Evolutionary conservation across 2,329 filamentous ascomycete species (phyloP), one percentile per base, ranked within the genome.

Genomic region (Cadophora sp.): DNA sequence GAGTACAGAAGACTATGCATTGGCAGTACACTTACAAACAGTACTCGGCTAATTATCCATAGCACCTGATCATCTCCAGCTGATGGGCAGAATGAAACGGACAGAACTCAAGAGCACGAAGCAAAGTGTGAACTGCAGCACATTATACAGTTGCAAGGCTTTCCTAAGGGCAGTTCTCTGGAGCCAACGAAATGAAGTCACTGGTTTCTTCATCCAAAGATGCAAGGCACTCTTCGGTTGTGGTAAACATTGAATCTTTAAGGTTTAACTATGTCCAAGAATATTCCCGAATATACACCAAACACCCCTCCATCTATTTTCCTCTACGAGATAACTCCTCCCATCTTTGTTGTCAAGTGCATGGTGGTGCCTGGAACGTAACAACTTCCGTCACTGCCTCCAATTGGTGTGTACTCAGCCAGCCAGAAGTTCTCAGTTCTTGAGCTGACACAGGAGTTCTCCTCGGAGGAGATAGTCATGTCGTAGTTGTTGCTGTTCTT

Each of bases 351-450:
- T 7, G 66, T 75, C 55, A 78, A 51, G n/a, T 65, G 65, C 12
- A 72, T 72, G 9, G 73, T 73, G 64, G 60, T 63, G 16, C 67
- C 59, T 8, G 73, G 50, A 31, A 78, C 72, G 65, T 69, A 77
- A 62, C 76, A 78, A 24, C 70, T 73, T 53, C 76, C 76, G 50
- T 76, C 71, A n/a, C 72, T 74, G 62, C 31, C 24, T 22, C 76
- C 76, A 61, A 77, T 64, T 24, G 76, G 73, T 4, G 70, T 14
- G 6, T 68, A 72, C 26, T 55, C 72, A 31, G 72, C 74, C 56
- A 75, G 65, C 76, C 76, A 78, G 62, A 65, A 72, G 71, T 78
- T 78, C 64, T 78, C 65, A 58, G 70, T 74, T 31, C 59, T 68
- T 50, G 71, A 69, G 61, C 74, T 76, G 22, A 65, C 72, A 64